Conservation (phyloP, 2,329 filamentous ascomycete species). For the Colletotrichum eremochloae region DNA sequence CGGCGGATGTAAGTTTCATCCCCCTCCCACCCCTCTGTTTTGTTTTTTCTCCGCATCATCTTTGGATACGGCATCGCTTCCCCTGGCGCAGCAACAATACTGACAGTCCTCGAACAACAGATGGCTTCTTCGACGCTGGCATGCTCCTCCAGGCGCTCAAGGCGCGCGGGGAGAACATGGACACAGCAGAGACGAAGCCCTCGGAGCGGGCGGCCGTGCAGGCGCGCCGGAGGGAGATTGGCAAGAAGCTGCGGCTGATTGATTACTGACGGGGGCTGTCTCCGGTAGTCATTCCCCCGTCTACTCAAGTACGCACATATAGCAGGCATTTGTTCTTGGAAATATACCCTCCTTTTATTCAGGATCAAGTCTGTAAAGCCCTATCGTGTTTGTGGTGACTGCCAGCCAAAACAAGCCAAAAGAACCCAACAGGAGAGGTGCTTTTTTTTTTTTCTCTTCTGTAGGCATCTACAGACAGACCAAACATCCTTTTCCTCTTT, state of each 20-base stretch:
- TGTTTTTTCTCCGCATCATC: background rate
- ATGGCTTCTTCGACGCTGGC: conserved; percentile 97
- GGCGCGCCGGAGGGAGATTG: conserved; percentile 74
- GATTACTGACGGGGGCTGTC: conserved; percentile 67
- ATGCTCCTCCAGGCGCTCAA: conserved; percentile 93
- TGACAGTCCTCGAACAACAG: conserved; percentile 62
- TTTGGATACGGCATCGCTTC: conserved; percentile 15
- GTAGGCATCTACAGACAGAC: no score
- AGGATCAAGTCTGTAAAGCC: background rate
- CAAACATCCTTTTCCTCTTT: no score
- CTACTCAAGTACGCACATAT: background rate
- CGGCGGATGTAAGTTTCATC: conserved; percentile 83
- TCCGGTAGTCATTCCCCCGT: no score
- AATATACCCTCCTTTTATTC: conserved; percentile 26
- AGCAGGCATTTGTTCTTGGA: conserved; percentile 22
- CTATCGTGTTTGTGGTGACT: background rate
- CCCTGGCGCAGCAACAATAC: background rate
- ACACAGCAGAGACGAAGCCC: conserved; percentile 64
- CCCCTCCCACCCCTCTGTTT: background rate
- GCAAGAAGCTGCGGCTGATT: conserved; percentile 78
- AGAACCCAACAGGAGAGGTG: background rate
- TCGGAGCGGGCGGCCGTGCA: conserved; percentile 72
- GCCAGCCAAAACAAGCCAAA: no score
- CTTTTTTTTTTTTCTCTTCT: no score
- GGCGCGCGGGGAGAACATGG: conserved; percentile 70